These are phyloP conservation scores for Sugiyamaella smithiae DNA, from an alignment of 805 yeast species.

Conservation along the genomic window DNA sequence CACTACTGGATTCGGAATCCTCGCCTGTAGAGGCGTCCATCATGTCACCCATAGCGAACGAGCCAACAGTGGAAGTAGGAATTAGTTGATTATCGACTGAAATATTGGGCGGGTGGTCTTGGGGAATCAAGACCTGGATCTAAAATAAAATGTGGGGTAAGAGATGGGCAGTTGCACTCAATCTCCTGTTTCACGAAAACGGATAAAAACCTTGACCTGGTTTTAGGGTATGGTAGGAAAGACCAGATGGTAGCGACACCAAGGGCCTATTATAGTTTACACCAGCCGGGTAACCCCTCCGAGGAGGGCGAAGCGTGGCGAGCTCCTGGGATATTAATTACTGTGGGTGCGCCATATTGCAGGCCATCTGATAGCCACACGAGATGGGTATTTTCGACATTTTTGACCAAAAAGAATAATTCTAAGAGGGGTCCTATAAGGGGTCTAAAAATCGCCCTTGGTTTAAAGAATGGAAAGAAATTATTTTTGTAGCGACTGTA, in stretches of 20 bases:
- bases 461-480: neutral
- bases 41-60: slow-evolving; percentile 8
- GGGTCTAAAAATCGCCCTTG: slow-evolving; percentile 1
- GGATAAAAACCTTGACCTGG: neutral
- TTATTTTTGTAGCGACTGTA: neutral
- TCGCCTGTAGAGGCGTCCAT: slow-evolving; percentile 13
- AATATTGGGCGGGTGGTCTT: slow-evolving; percentile 14
- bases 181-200: too few species aligned
- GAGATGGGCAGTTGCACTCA: too few species aligned
- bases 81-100: slow-evolving; percentile 4
- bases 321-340: slow-evolving; percentile 4
- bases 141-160: neutral
- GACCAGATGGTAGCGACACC: neutral
- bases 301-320: neutral
- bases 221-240: neutral
- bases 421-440: neutral
- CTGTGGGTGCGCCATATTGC: neutral
- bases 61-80: slow-evolving; percentile 7
- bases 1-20: slow-evolving; percentile 14
- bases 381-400: neutral
- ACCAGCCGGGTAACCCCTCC: neutral
- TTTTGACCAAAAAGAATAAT: neutral
- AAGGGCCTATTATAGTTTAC: neutral
- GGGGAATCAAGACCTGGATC: neutral
- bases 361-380: neutral